Conservation (phyloP, 106 monocot species). For the Acanthochlamys bracteata region DNA sequence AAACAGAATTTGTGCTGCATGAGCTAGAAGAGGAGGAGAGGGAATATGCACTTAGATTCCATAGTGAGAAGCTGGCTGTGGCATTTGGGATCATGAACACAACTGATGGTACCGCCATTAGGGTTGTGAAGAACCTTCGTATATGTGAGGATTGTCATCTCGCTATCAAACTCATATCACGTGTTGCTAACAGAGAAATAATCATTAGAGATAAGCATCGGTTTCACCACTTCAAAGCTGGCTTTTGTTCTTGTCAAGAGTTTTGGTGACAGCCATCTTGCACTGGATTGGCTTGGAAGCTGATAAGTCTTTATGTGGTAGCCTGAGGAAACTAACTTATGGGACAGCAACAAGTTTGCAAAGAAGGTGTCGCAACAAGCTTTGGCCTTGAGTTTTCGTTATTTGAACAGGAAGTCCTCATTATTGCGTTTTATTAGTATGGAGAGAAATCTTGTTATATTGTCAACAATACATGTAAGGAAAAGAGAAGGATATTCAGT, state of each 20-base stretch:
- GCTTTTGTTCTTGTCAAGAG: conserved; percentile 46
- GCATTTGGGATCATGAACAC: conserved; percentile 52
- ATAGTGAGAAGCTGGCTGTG: conserved; percentile 57
- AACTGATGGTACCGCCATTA: conserved; percentile 18
- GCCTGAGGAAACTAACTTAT: no score
- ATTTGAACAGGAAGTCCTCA: no score
- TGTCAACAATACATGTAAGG: no score
- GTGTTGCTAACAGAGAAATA: conserved; percentile 30
- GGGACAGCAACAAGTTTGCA: no score
- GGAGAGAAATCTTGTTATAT: no score
- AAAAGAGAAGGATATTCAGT: no score
- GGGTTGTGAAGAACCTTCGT: conserved; percentile 46
- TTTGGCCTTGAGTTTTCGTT: no score
- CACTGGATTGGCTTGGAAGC: no score
- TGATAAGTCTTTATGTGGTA: no score
- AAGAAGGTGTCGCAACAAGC: no score
- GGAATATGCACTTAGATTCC: conserved; percentile 49
- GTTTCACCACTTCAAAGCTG: conserved; percentile 51
- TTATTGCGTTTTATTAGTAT: no score
- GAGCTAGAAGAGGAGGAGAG: conserved; percentile 60
- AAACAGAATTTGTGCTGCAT: conserved; percentile 46
- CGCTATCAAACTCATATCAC: conserved; percentile 39
- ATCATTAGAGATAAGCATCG: conserved; percentile 45
- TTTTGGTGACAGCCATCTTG: conserved; percentile 18
- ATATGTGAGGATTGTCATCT: conserved; percentile 55